These are phyloP conservation scores for Adansonia rubrostipa DNA, from an alignment of 441 rosid genomes.

Conservation along the genomic window DNA sequence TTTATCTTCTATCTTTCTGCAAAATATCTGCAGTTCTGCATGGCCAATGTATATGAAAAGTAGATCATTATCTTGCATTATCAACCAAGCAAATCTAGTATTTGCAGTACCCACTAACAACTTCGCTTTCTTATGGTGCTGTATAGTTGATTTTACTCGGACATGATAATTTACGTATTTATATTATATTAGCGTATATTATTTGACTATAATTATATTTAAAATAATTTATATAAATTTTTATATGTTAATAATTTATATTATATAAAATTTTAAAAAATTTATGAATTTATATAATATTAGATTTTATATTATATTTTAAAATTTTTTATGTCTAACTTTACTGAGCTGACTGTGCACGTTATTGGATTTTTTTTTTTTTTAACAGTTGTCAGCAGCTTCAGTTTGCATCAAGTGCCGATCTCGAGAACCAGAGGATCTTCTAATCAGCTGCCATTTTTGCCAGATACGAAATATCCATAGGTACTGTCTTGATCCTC, in stretches of 20 bases:
- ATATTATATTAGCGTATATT: too few relatives aligned
- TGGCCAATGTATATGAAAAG: background rate
- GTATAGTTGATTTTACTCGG: background rate
- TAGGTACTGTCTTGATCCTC: conserved; percentile 87
- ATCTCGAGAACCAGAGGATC: conserved; percentile 77
- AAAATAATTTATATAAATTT: too few relatives aligned
- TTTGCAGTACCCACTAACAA: background rate
- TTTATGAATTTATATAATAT: too few relatives aligned
- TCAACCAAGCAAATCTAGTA: background rate
- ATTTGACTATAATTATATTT: too few relatives aligned
- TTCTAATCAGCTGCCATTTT: conserved; percentile 66
- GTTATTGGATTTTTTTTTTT: background rate
- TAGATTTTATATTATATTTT: too few relatives aligned
- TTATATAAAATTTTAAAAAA: too few relatives aligned
- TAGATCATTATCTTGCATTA: background rate
- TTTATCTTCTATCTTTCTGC: background rate
- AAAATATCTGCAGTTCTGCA: background rate
- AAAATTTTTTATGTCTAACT: too few relatives aligned
- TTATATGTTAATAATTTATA: too few relatives aligned
- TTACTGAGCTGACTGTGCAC: background rate
- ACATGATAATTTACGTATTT: too few relatives aligned
- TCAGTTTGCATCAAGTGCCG: conserved; percentile 65
- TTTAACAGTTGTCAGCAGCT: conserved; percentile 45
- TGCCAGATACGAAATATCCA: conserved; percentile 71
- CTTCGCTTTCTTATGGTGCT: background rate